Evolutionary conservation across 805 yeast species (phyloP).

Genomic region (Barnettozyma vustinii): DNA sequence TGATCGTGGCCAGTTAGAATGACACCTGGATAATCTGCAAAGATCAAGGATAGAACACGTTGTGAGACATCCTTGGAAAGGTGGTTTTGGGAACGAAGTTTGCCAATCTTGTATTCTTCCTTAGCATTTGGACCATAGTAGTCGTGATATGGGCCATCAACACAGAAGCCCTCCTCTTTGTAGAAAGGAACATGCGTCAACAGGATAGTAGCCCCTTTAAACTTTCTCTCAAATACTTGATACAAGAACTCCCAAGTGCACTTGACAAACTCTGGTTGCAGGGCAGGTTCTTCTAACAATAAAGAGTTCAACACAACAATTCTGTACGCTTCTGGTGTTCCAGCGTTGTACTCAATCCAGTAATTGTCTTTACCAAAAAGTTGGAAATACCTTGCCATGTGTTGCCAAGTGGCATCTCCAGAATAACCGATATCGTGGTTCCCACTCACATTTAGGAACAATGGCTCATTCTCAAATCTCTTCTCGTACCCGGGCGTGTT

Average conservation of each 20-base stretch:
- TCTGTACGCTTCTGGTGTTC: slow-evolving; percentile 72
- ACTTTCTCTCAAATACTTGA: slow-evolving; percentile 47
- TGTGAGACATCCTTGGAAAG: slow-evolving; percentile 61
- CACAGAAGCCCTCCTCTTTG: slow-evolving; percentile 76
- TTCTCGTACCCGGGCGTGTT: slow-evolving; percentile 29
- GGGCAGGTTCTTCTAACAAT: slow-evolving; percentile 84
- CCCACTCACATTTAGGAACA: slow-evolving; percentile 82
- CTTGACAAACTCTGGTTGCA: slow-evolving; percentile 61
- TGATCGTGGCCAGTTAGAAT: slow-evolving; percentile 95
- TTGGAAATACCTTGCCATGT: slow-evolving; percentile 69
- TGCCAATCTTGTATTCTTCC: slow-evolving; percentile 65
- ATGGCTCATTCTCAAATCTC: slow-evolving; percentile 43
- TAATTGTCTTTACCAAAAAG: slow-evolving; percentile 84
- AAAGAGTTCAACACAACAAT: slow-evolving; percentile 83
- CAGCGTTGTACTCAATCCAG: slow-evolving; percentile 64
- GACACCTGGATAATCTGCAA: slow-evolving; percentile 67
- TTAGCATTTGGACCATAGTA: slow-evolving; percentile 50
- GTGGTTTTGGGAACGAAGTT: slow-evolving; percentile 82
- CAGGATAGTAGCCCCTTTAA: slow-evolving; percentile 74
- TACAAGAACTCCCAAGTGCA: slow-evolving; percentile 73
- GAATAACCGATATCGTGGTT: slow-evolving; percentile 95
- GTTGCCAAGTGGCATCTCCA: slow-evolving; percentile 92
- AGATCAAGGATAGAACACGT: slow-evolving; percentile 63
- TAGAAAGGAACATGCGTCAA: slow-evolving; percentile 88
- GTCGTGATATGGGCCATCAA: slow-evolving; percentile 74